phyloP scores from a whole-genome alignment of 2,329 filamentous ascomycete genomes.

The Apiospora marii region DNA sequence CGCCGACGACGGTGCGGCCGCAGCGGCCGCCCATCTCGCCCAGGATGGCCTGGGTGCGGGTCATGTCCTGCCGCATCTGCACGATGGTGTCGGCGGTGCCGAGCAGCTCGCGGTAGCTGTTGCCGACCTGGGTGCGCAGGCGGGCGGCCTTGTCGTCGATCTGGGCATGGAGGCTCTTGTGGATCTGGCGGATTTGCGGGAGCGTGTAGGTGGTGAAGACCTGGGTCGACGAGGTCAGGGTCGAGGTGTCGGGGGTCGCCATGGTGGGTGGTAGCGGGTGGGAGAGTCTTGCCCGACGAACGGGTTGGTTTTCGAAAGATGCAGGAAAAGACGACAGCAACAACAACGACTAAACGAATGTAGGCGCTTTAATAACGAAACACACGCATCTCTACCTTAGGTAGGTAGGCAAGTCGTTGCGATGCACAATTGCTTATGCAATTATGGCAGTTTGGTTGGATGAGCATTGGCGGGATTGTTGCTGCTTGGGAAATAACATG shows the following conservation, averaged over 20 bases:
- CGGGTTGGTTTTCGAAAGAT: slow-evolving; percentile 10
- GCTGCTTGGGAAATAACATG: slow-evolving; percentile 11
- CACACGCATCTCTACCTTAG: not conserved
- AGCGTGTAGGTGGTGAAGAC: slow-evolving; percentile 66
- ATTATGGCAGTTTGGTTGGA: slow-evolving; percentile 12
- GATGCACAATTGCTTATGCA: not conserved
- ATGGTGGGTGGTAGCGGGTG: slow-evolving; percentile 30
- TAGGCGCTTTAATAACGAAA: not conserved
- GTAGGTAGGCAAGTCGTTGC: not conserved
- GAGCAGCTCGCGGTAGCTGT: slow-evolving; percentile 85
- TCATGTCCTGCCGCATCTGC: slow-evolving; percentile 82
- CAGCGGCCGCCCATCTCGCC: slow-evolving; percentile 78
- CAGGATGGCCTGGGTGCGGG: slow-evolving; percentile 74
- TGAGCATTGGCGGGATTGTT: not conserved
- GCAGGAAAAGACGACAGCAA: not conserved
- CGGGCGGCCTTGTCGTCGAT: slow-evolving; percentile 70
- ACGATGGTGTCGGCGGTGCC: slow-evolving; percentile 95
- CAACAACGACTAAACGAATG: not conserved
- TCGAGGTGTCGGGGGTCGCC: slow-evolving; percentile 54
- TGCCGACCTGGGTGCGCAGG: slow-evolving; percentile 69
- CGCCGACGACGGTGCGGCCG: slow-evolving; percentile 74
- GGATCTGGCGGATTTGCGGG: slow-evolving; percentile 69
- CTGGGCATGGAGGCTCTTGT: slow-evolving; percentile 64
- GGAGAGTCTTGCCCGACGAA: not conserved
- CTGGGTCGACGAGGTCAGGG: slow-evolving; percentile 58